phyloP scores from a whole-genome alignment of 2,329 filamentous ascomycete species.

The Fusarium sacchari region DNA sequence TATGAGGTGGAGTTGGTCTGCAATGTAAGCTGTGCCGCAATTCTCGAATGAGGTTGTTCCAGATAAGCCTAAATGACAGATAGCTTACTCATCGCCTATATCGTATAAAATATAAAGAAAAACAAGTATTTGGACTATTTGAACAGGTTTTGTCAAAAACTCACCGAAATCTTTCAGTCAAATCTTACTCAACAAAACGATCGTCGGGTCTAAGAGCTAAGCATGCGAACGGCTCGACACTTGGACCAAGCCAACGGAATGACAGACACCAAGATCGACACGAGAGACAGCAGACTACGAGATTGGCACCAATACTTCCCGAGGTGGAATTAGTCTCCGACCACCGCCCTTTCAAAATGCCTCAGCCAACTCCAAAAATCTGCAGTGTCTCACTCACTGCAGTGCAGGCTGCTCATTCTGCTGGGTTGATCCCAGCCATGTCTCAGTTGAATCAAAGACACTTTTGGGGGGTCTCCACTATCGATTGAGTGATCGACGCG shows the following conservation, averaged over 20 bases:
- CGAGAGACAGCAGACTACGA: background rate
- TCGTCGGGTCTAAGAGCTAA: slow-evolving; percentile 17
- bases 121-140: background rate
- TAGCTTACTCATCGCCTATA: background rate
- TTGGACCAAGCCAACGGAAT: slow-evolving; percentile 22
- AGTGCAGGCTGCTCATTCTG: background rate
- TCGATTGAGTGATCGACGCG: slow-evolving; percentile 22
- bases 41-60: background rate
- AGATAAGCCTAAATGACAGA: background rate
- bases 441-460: slow-evolving; percentile 39
- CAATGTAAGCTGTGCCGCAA: background rate
- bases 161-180: background rate
- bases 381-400: background rate
- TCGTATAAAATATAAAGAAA: background rate
- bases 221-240: slow-evolving; percentile 13
- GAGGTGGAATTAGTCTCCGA: slow-evolving; percentile 16
- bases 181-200: slow-evolving; percentile 14
- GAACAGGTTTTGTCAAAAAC: background rate
- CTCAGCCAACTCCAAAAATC: slow-evolving; percentile 15
- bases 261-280: slow-evolving; percentile 34
- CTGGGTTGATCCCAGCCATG: slow-evolving; percentile 11
- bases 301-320: slow-evolving; percentile 22
- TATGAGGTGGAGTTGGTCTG: background rate
- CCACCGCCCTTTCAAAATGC: slow-evolving; percentile 34
- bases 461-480: background rate